Percentiles rank a stretch among this genome's conserved stretches.
Evolutionary conservation across 2,329 filamentous ascomycete species (phyloP).

Genomic region (Monilinia polystroma): DNA sequence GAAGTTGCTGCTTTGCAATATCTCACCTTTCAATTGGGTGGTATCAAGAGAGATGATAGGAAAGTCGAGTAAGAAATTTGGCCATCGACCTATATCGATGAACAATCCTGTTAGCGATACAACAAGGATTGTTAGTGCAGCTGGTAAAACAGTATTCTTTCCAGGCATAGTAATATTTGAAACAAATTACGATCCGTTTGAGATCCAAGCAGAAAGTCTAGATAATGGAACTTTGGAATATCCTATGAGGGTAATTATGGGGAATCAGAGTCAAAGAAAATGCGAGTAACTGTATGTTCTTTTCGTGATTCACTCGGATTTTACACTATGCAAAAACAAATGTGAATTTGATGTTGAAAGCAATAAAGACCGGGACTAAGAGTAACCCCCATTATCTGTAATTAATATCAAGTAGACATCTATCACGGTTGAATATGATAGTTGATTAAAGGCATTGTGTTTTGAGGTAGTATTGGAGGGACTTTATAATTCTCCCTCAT

Average conservation of each 20-base stretch:
- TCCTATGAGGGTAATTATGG: background rate
- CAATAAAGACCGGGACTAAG: background rate
- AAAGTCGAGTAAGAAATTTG: background rate
- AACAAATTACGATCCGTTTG: background rate
- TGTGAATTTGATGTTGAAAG: background rate
- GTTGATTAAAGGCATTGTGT: background rate
- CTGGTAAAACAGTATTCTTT: conserved; percentile 1
- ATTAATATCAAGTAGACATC: background rate
- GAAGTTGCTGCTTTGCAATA: background rate
- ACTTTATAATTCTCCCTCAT: too few relatives aligned
- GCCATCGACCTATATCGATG: background rate
- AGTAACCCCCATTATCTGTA: background rate
- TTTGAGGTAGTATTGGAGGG: background rate
- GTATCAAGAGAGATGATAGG: conserved; percentile 14
- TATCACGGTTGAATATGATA: background rate
- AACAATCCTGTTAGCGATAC: background rate
- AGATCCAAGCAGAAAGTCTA: background rate
- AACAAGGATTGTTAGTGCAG: background rate
- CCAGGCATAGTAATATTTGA: conserved; percentile 2
- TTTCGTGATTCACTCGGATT: background rate
- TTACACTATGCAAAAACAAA: background rate
- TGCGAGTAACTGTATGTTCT: background rate
- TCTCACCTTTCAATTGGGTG: background rate
- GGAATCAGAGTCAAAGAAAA: background rate
- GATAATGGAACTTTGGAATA: background rate